phyloP scores from a whole-genome alignment of 164 flowering plant species.

The Magnolia sinica region DNA sequence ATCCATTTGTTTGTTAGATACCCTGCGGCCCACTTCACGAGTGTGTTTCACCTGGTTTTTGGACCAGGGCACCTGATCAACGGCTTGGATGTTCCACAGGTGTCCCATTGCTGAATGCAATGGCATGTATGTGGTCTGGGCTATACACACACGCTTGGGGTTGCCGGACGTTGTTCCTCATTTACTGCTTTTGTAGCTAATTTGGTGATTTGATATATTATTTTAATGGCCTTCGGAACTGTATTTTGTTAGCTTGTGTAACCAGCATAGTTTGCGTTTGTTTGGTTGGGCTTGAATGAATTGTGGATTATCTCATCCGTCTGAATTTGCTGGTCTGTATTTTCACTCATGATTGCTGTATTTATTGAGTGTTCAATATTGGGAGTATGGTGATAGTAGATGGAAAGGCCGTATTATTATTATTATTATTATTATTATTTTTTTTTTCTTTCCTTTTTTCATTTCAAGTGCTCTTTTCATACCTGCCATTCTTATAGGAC shows the following conservation, averaged over 20 bases:
- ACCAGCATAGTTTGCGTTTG: background rate
- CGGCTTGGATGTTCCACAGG: background rate
- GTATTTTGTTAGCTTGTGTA: background rate
- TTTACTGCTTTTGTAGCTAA: background rate
- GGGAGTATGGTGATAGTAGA: background rate
- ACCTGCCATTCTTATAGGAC: background rate
- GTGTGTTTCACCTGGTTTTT: background rate
- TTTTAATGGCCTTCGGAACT: background rate
- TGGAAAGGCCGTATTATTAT: background rate
- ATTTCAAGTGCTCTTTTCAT: too few species aligned
- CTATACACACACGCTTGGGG: background rate
- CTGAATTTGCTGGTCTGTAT: background rate
- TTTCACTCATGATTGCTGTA: background rate
- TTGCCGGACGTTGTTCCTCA: background rate
- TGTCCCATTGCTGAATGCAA: background rate
- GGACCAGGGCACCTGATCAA: background rate
- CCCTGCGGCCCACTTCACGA: background rate
- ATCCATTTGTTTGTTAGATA: background rate
- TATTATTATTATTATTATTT: too few species aligned
- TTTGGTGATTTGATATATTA: background rate
- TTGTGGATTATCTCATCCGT: background rate
- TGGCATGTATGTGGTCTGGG: background rate
- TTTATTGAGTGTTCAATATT: background rate
- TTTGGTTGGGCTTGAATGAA: background rate
- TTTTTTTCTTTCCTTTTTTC: background rate